phyloP scores from a whole-genome alignment of 169 alveolate genomes.

The Plasmodium inui region DNA sequence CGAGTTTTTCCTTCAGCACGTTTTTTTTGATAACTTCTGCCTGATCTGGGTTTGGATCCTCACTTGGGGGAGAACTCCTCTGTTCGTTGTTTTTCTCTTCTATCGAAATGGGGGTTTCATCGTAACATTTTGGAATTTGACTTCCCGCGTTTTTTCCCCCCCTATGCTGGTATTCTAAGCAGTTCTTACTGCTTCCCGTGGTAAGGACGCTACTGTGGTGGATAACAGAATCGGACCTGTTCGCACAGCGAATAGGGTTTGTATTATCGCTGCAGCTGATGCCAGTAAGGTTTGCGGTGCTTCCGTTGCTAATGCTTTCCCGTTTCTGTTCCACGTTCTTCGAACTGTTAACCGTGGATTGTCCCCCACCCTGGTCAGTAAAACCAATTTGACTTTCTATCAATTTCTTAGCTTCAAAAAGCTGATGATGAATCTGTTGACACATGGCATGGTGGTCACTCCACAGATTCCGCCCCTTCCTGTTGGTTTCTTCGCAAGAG shows the following conservation, averaged over 20 bases:
- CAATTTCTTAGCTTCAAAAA: slow-evolving; percentile 23
- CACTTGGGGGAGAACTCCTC: neutral
- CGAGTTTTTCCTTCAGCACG: slow-evolving; percentile 35
- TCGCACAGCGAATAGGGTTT: neutral
- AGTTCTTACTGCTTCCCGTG: neutral
- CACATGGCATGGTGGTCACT: slow-evolving; percentile 34
- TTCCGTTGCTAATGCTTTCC: neutral
- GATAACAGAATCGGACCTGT: neutral
- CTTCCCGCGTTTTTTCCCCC: neutral
- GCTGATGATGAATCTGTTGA: slow-evolving; percentile 14
- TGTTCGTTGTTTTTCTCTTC: neutral
- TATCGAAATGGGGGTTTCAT: neutral
- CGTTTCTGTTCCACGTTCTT: neutral
- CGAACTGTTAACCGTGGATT: neutral
- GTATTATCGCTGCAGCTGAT: neutral
- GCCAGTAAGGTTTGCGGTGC: neutral
- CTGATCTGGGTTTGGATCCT: neutral
- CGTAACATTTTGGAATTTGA: neutral
- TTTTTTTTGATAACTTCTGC: neutral
- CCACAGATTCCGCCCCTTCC: neutral
- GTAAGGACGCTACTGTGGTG: neutral
- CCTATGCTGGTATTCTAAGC: neutral
- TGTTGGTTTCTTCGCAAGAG: neutral
- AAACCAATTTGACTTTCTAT: slow-evolving; percentile 27
- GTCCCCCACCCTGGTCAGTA: neutral